Evolutionary conservation across 2,329 filamentous ascomycete species (phyloP).

Genomic region (Pestalotiopsis sp.): DNA sequence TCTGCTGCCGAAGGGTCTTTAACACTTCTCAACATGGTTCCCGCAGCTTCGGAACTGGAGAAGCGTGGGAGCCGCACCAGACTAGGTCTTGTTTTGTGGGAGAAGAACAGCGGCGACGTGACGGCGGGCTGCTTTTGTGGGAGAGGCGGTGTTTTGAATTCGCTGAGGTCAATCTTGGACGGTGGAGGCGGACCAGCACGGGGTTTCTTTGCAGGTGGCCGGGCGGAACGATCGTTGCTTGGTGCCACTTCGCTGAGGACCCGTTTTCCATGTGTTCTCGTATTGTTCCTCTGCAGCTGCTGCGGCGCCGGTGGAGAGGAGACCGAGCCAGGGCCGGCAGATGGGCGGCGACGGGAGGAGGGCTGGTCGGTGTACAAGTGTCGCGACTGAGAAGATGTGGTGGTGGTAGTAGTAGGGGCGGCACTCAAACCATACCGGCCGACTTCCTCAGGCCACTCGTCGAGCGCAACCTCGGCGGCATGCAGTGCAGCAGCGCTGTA

Average conservation of each 20-base stretch:
- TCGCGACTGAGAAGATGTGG: neutral
- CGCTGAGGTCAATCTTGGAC: conserved; percentile 45
- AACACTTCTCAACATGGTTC: conserved; percentile 50
- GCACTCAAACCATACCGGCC: conserved; percentile 34
- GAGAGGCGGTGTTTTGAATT: conserved; percentile 27
- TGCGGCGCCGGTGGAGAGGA: neutral
- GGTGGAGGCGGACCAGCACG: conserved; percentile 50
- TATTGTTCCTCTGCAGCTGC: conserved; percentile 8
- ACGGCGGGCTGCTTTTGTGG: conserved; percentile 38
- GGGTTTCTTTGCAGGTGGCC: conserved; percentile 46
- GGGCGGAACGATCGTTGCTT: neutral
- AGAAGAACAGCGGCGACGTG: conserved; percentile 58
- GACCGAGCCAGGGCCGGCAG: neutral
- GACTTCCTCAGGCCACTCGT: conserved; percentile 29
- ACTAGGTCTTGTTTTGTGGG: conserved; percentile 41
- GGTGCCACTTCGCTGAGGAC: conserved; percentile 15
- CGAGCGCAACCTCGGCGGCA: conserved; percentile 13
- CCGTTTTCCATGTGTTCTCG: conserved; percentile 14
- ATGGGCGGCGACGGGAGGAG: conserved; percentile 3
- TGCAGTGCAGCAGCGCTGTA: conserved; percentile 19
- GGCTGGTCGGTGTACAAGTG: conserved; percentile 20
- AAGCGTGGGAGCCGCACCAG: conserved; percentile 41
- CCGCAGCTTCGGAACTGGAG: conserved; percentile 42
- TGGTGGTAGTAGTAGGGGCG: conserved; percentile 20
- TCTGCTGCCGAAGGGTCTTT: conserved; percentile 43